These are phyloP conservation scores for Hygrophorus russula DNA, from an alignment of 768 basidiomycete genomes.

Conservation along the genomic window DNA sequence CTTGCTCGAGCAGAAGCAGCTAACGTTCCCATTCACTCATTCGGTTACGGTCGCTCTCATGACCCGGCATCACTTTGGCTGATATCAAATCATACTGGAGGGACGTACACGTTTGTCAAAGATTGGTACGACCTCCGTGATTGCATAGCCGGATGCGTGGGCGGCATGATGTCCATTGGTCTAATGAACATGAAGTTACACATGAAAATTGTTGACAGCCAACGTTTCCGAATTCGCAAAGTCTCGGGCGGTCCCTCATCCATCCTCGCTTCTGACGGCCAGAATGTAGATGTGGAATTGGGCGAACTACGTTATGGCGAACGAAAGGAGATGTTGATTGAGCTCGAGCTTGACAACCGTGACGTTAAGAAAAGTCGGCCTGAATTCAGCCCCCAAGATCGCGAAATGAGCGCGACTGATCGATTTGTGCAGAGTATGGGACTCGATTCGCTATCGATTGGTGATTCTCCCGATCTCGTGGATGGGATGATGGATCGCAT, in stretches of 20 bases:
- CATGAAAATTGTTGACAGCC: constrained; percentile 83
- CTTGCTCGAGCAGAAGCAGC: constrained; percentile 95
- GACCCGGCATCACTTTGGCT: constrained; percentile 98
- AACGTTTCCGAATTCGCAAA: constrained; percentile 89
- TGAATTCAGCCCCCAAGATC: constrained; percentile 16
- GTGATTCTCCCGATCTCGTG: constrained; percentile 62
- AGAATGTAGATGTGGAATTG: constrained; percentile 91
- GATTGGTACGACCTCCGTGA: constrained; percentile 95
- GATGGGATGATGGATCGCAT: constrained; percentile 93
- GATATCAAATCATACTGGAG: constrained; percentile 95
- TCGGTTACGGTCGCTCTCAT: constrained; percentile 94
- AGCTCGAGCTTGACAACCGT: constrained; percentile 82
- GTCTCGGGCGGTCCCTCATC: constrained; percentile 84
- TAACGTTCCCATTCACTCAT: constrained; percentile 92
- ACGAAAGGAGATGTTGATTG: constrained; percentile 93
- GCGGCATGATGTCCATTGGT: constrained; percentile 95
- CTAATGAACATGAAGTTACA: constrained; percentile 90
- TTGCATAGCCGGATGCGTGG: constrained; percentile 88
- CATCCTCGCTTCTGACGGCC: constrained; percentile 84
- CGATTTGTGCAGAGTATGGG: constrained; percentile 83
- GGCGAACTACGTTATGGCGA: constrained; percentile 95
- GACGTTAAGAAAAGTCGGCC: constrained; percentile 36
- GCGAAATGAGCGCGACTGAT: constrained; percentile 71
- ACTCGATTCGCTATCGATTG: constrained; percentile 61
- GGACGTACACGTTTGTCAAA: constrained; percentile 96